Conservation (phyloP, 1,284 basidiomycete species). For the Bjerkandera adusta region DNA sequence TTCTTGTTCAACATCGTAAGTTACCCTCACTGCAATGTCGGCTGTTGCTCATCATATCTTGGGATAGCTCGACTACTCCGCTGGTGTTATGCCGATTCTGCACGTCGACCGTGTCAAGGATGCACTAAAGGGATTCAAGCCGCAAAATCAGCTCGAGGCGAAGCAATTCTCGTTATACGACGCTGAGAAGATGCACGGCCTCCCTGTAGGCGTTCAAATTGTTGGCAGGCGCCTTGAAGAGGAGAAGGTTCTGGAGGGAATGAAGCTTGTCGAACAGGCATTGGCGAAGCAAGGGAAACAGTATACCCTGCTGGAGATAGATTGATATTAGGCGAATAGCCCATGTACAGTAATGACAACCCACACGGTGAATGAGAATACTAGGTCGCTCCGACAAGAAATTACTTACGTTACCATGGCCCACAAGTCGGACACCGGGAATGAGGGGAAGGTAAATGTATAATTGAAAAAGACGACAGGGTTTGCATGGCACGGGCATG, state of each 20-base stretch:
- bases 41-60: neutral
- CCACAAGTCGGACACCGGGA: too few species aligned
- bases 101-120: constrained; percentile 62
- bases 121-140: constrained; percentile 39
- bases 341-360: too few species aligned
- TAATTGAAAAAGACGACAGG: too few species aligned
- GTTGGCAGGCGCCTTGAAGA: constrained; percentile 60
- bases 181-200: constrained; percentile 57
- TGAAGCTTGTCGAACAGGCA: constrained; percentile 38
- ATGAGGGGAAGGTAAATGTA: too few species aligned
- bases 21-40: constrained; percentile 11
- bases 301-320: constrained; percentile 22
- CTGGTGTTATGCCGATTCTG: constrained; percentile 73
- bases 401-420: too few species aligned
- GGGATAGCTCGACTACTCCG: constrained; percentile 63
- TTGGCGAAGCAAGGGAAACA: constrained; percentile 23
- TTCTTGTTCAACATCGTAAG: constrained; percentile 64
- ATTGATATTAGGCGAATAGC: constrained; percentile 3
- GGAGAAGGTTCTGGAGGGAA: constrained; percentile 53
- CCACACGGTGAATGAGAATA: too few species aligned
- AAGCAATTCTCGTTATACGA: constrained; percentile 49
- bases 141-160: constrained; percentile 26
- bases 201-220: constrained; percentile 67
- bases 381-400: too few species aligned
- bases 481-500: too few species aligned